Conservation (phyloP, 164 flowering plant genomes). For the Liriodendron chinense region DNA sequence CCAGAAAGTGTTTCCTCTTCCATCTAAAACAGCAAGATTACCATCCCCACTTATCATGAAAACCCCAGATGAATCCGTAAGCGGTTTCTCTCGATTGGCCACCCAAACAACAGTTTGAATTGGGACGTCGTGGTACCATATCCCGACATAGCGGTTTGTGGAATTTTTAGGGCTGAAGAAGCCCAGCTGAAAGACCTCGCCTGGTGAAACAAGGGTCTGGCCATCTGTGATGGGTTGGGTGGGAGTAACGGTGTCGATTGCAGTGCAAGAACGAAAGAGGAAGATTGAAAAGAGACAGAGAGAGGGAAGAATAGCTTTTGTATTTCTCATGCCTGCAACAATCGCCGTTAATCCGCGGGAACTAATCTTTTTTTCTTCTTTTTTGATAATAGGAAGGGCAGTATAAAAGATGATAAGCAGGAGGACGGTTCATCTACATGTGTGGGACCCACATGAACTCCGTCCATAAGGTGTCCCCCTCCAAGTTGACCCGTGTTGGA, state of each 20-base stretch:
- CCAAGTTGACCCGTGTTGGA: no score
- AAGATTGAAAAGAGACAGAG: not conserved
- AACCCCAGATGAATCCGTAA: slow-evolving; percentile 1
- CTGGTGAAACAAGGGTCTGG: not conserved
- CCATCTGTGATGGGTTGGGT: slow-evolving; percentile 3
- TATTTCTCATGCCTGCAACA: not conserved
- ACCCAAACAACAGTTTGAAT: slow-evolving; percentile 2
- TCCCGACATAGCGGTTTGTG: not conserved
- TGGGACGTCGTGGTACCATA: not conserved
- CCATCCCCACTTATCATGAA: not conserved
- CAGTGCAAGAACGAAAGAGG: not conserved
- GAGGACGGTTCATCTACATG: no score
- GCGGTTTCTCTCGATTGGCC: slow-evolving; percentile 2
- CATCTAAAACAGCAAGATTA: slow-evolving; percentile 6
- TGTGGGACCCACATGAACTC: no score
- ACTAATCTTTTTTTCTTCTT: no score
- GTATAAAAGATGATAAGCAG: no score
- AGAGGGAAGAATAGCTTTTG: not conserved
- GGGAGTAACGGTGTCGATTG: not conserved
- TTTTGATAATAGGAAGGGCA: no score
- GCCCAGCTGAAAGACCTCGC: not conserved
- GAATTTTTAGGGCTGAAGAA: slow-evolving; percentile 10
- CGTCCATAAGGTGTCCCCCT: no score
- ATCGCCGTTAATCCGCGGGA: no score
- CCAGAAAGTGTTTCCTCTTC: slow-evolving; percentile 5